Percentiles rank a stretch among this genome's conserved stretches.
phyloP scores from a whole-genome alignment of 176 grass and related monocot species.

The Echinochloa phyllopogon region DNA sequence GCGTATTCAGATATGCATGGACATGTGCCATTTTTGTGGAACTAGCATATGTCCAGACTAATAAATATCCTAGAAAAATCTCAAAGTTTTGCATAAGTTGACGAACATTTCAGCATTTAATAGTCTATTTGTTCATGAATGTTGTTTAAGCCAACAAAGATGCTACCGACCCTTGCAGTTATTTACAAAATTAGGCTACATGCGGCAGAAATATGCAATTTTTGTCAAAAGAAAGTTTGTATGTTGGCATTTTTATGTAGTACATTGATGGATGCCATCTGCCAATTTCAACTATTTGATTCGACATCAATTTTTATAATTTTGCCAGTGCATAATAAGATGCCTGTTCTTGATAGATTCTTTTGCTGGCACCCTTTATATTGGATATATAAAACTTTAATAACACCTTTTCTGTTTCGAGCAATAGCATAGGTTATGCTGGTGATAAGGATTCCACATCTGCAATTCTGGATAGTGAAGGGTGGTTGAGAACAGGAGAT shows the following conservation, averaged over 20 bases:
- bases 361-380: background rate
- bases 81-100: background rate
- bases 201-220: background rate
- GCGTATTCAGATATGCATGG: background rate
- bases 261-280: background rate
- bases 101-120: background rate
- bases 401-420: background rate
- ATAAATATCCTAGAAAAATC: background rate
- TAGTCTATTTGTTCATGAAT: background rate
- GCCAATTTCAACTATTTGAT: background rate
- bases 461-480: constrained; percentile 46
- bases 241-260: background rate
- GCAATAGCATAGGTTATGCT: constrained; percentile 46
- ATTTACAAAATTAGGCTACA: background rate
- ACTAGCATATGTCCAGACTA: background rate
- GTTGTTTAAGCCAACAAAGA: background rate
- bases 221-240: background rate
- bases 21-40: background rate
- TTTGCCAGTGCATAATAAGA: background rate
- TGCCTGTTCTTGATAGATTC: background rate
- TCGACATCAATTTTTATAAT: background rate
- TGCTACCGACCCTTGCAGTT: background rate
- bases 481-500: constrained; percentile 65
- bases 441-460: constrained; percentile 53
- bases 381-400: background rate